phyloP scores from a whole-genome alignment of 164 flowering plant species.

The Brasenia schreberi region DNA sequence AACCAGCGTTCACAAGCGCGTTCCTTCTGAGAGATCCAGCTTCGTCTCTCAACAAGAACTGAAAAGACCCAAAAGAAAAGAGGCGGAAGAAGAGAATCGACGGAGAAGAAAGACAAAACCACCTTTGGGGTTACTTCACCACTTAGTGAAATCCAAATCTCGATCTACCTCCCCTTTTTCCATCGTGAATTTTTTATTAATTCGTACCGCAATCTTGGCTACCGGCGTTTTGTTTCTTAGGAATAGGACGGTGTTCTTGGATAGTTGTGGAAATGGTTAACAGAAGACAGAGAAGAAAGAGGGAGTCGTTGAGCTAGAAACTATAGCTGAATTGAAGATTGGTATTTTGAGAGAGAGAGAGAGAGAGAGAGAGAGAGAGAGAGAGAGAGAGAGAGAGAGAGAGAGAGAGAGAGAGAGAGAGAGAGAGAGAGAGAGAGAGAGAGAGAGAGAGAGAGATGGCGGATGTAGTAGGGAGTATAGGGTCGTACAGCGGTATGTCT shows the following conservation, averaged over 20 bases:
- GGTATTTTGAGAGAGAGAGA: not conserved
- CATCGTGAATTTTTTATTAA: too few relatives aligned
- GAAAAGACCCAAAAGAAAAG: too few relatives aligned
- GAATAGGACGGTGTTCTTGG: not conserved
- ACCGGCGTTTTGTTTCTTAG: too few relatives aligned
- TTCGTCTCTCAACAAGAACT: too few relatives aligned
- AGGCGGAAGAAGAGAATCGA: too few relatives aligned
- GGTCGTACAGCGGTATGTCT: slow-evolving; percentile 50
- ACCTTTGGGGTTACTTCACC: too few relatives aligned
- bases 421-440: not conserved
- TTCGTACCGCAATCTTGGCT: too few relatives aligned
- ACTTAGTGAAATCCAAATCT: not conserved
- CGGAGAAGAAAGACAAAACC: too few relatives aligned
- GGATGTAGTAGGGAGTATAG: not conserved
- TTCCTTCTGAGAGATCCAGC: too few relatives aligned
- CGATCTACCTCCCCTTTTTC: not conserved
- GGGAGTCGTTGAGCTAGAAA: not conserved
- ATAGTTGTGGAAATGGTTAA: not conserved
- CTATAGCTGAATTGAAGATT: not conserved
- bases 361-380: slow-evolving; percentile 6
- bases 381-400: slow-evolving; percentile 3
- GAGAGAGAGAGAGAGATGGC: slow-evolving; percentile 6
- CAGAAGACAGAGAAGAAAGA: not conserved
- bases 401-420: not conserved
- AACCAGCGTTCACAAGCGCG: too few relatives aligned